phyloP scores from a whole-genome alignment of 148 eudicot genomes.

The Rheum nobile region DNA sequence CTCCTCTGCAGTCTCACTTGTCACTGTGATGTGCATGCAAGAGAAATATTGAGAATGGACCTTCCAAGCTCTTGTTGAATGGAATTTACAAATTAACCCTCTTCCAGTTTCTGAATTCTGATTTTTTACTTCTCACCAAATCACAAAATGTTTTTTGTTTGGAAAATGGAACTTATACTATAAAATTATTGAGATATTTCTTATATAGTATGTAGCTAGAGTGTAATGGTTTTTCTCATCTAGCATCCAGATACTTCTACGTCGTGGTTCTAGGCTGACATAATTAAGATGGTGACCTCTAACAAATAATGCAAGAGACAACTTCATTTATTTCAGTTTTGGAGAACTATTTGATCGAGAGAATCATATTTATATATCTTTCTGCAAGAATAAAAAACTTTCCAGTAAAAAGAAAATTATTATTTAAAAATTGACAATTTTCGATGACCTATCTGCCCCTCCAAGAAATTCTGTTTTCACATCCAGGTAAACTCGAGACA shows the following conservation, averaged over 20 bases:
- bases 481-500: too few species aligned
- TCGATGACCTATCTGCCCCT: too few species aligned
- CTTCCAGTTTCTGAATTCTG: neutral
- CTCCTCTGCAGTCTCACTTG: neutral
- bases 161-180: neutral
- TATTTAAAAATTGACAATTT: too few species aligned
- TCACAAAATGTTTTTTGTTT: neutral
- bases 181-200: too few species aligned
- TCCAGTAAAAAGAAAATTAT: neutral
- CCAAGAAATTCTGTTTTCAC: too few species aligned
- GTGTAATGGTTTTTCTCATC: neutral
- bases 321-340: neutral
- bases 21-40: neutral
- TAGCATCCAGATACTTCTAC: neutral
- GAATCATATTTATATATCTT: neutral
- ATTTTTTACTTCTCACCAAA: too few species aligned
- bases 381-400: neutral
- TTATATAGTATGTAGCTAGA: too few species aligned
- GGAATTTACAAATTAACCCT: neutral
- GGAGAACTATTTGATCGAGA: neutral
- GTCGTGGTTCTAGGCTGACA: neutral
- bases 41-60: neutral
- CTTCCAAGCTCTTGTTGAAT: neutral
- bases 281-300: neutral
- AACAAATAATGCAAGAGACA: neutral